phyloP scores from a whole-genome alignment of 2,329 filamentous ascomycete species.

The Purpureocillium takamizusanense region DNA sequence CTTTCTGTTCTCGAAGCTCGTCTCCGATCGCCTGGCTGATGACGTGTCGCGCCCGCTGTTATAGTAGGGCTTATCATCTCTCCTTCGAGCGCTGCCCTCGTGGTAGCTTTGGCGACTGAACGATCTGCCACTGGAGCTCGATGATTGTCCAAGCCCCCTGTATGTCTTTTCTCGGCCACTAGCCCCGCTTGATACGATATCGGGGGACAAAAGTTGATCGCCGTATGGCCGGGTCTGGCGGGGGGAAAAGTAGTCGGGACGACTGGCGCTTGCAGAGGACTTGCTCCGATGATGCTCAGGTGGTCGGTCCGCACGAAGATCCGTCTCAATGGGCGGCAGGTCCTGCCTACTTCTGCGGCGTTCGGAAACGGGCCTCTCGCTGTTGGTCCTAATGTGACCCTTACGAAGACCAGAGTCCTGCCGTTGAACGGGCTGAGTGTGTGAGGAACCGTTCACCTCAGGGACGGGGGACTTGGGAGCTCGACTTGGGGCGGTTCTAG shows the following conservation, averaged over 20 bases:
- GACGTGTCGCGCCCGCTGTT: constrained; percentile 17
- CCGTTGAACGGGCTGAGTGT: neutral
- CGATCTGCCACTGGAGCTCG: constrained; percentile 24
- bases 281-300: constrained; percentile 24
- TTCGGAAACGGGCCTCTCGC: constrained; percentile 12
- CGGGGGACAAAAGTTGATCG: constrained; percentile 30
- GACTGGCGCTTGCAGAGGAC: constrained; percentile 22
- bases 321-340: constrained; percentile 36
- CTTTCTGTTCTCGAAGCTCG: constrained; percentile 16
- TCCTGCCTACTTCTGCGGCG: constrained; percentile 26
- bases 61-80: constrained; percentile 12
- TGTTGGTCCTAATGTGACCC: neutral
- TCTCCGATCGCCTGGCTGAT: constrained; percentile 11
- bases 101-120: constrained; percentile 20
- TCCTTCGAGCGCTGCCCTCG: constrained; percentile 16
- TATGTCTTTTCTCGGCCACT: constrained; percentile 34
- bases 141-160: constrained; percentile 13
- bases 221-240: constrained; percentile 17
- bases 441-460: neutral
- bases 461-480: neutral
- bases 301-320: constrained; percentile 16
- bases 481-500: neutral
- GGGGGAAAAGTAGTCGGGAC: constrained; percentile 22
- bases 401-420: neutral
- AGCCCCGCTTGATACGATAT: constrained; percentile 30